A percentile compares a stretch with the other conserved stretches of the same genome.
Conservation (phyloP, 2,329 filamentous ascomycete genomes). For the Fusarium pseudonygamai region DNA sequence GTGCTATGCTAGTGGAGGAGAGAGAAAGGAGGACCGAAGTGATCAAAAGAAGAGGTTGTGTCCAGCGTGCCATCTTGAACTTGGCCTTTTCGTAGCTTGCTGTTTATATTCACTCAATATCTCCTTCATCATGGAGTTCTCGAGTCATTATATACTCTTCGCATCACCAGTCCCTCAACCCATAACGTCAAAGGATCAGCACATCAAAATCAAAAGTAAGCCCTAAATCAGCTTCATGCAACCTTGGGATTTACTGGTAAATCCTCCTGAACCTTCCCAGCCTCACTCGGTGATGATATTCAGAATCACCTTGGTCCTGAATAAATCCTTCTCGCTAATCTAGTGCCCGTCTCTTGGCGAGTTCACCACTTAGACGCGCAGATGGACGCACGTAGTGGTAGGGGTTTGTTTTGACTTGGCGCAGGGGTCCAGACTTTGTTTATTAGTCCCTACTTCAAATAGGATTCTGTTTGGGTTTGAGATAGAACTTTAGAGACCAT, state of each 20-base stretch:
- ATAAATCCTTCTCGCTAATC: constrained; percentile 1
- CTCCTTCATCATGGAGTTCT: not conserved
- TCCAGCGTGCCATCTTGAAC: not conserved
- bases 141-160: not conserved
- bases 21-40: constrained; percentile 9
- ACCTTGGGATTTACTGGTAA: not conserved
- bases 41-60: constrained; percentile 3
- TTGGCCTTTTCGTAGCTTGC: not conserved
- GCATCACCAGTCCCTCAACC: not conserved
- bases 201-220: not conserved
- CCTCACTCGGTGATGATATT: not conserved
- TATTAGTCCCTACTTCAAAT: not conserved
- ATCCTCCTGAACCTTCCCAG: not conserved
- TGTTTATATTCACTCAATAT: not conserved
- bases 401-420: not conserved
- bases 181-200: too few species aligned
- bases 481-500: not conserved
- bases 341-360: not conserved
- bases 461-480: not conserved
- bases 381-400: constrained; percentile 1
- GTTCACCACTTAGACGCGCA: constrained; percentile 4
- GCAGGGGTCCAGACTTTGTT: not conserved
- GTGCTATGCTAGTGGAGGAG: not conserved
- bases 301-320: not conserved
- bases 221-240: not conserved